Evolutionary conservation across 345 rosid genomes (phyloP).

Genomic region (Euphorbia pulcherrima): DNA sequence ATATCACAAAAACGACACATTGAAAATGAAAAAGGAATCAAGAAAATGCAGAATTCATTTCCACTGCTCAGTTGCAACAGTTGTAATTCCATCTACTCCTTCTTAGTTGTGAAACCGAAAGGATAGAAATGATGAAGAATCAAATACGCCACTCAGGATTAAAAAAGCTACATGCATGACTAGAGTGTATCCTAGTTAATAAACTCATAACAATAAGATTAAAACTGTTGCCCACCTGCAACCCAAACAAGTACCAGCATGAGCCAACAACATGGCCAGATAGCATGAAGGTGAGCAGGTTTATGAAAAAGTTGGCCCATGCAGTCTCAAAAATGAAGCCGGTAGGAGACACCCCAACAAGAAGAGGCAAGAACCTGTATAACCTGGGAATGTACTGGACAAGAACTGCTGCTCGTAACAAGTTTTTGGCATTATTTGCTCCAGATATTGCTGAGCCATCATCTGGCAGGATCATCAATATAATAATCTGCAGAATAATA

Average conservation of each 20-base stretch:
- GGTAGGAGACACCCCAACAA: slow-evolving; percentile 68
- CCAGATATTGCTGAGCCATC: slow-evolving; percentile 37
- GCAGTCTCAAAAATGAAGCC: slow-evolving; percentile 87
- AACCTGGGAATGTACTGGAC: slow-evolving; percentile 70
- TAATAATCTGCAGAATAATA: slow-evolving; percentile 45
- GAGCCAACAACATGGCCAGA: slow-evolving; percentile 79
- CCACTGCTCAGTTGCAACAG: too few species aligned
- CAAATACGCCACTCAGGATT: not conserved
- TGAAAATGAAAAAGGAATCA: not conserved
- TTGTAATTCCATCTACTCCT: not conserved
- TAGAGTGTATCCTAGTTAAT: not conserved
- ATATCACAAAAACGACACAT: not conserved
- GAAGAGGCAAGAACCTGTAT: slow-evolving; percentile 60
- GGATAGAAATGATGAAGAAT: not conserved
- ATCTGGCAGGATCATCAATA: slow-evolving; percentile 43
- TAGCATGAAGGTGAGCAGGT: slow-evolving; percentile 69
- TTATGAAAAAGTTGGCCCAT: slow-evolving; percentile 77
- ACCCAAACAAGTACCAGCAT: slow-evolving; percentile 80
- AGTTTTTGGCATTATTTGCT: slow-evolving; percentile 65
- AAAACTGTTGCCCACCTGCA: slow-evolving; percentile 48
- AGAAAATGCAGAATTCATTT: too few species aligned
- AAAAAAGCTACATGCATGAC: not conserved
- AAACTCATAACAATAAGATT: not conserved
- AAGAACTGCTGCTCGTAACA: slow-evolving; percentile 56
- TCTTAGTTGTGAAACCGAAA: not conserved